Evolutionary conservation across 495 filamentous ascomycete genomes (phyloP).

Genomic region (Neurospora sp.): DNA sequence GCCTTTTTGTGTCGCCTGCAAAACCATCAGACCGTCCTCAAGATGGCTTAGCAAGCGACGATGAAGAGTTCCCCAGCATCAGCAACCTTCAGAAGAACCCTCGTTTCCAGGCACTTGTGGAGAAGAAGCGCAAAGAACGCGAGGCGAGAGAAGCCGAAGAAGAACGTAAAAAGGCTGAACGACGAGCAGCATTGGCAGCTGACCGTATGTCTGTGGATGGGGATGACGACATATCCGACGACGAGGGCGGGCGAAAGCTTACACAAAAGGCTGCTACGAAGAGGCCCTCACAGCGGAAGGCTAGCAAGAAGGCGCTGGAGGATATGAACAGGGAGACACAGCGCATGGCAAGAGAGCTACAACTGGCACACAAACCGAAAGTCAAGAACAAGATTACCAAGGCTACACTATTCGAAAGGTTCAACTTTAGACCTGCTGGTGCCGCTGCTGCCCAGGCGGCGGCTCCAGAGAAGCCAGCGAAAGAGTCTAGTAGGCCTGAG

Average conservation of each 20-base stretch:
- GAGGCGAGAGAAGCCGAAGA: constrained; percentile 52
- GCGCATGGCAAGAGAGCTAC: constrained; percentile 78
- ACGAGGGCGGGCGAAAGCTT: constrained; percentile 45
- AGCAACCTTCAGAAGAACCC: constrained; percentile 35
- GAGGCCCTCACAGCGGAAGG: constrained; percentile 61
- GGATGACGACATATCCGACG: constrained; percentile 45
- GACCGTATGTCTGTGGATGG: constrained; percentile 26
- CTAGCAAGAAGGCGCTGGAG: constrained; percentile 91
- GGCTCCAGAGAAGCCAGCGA: constrained; percentile 13
- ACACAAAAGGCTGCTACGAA: constrained; percentile 41
- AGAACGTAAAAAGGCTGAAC: constrained; percentile 39
- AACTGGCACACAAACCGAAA: constrained; percentile 78
- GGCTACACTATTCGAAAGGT: constrained; percentile 70
- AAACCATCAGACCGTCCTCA: constrained; percentile 9
- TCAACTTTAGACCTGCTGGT: constrained; percentile 52
- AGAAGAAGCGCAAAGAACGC: constrained; percentile 59
- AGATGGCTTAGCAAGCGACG: constrained; percentile 32
- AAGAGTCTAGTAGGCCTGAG: constrained; percentile 33
- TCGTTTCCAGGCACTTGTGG: constrained; percentile 57
- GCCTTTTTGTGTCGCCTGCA: constrained; percentile 34
- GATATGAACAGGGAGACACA: constrained; percentile 92
- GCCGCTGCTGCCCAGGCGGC: constrained; percentile 18
- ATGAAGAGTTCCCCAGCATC: constrained; percentile 33
- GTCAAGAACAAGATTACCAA: constrained; percentile 90
- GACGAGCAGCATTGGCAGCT: constrained; percentile 23